phyloP scores from a whole-genome alignment of 1,284 basidiomycete species.

The Marasmius oreades region DNA sequence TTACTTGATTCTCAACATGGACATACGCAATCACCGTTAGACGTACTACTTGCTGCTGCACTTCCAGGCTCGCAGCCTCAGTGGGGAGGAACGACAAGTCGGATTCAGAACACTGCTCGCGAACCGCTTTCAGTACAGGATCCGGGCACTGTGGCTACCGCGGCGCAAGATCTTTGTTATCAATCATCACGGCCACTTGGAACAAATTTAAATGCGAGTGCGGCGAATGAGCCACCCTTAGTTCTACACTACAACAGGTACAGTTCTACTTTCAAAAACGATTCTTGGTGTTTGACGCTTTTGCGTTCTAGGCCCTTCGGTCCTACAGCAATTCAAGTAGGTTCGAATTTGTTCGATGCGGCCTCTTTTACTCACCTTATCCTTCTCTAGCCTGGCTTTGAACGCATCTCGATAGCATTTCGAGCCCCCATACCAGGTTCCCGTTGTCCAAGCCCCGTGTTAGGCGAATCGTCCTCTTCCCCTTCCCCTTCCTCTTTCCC shows the following conservation, averaged over 20 bases:
- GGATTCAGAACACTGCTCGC: too few species aligned
- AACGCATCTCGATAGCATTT: slow-evolving; percentile 13
- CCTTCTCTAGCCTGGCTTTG: slow-evolving; percentile 7
- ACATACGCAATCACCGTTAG: slow-evolving; percentile 3
- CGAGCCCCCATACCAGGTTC: slow-evolving; percentile 11
- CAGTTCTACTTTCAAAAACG: neutral
- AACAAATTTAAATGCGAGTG: neutral
- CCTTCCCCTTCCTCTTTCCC: neutral
- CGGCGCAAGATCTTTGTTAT: too few species aligned
- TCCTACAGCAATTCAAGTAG: slow-evolving; percentile 12
- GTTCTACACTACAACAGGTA: slow-evolving; percentile 12
- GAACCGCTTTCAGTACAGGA: too few species aligned
- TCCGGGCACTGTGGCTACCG: too few species aligned
- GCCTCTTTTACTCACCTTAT: neutral
- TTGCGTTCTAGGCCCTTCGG: slow-evolving; percentile 9
- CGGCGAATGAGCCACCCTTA: slow-evolving; percentile 8
- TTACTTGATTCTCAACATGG: neutral
- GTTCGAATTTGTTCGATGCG: neutral
- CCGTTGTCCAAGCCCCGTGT: slow-evolving; percentile 4
- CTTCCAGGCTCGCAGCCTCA: neutral
- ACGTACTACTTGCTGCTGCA: slow-evolving; percentile 9
- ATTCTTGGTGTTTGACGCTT: neutral
- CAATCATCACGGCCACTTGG: neutral
- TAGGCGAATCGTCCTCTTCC: neutral
- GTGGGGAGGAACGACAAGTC: neutral